Percentiles rank a stretch among this genome's conserved stretches.
Conservation (phyloP, 441 rosid genomes). For the Gossypium schwendimanii region DNA sequence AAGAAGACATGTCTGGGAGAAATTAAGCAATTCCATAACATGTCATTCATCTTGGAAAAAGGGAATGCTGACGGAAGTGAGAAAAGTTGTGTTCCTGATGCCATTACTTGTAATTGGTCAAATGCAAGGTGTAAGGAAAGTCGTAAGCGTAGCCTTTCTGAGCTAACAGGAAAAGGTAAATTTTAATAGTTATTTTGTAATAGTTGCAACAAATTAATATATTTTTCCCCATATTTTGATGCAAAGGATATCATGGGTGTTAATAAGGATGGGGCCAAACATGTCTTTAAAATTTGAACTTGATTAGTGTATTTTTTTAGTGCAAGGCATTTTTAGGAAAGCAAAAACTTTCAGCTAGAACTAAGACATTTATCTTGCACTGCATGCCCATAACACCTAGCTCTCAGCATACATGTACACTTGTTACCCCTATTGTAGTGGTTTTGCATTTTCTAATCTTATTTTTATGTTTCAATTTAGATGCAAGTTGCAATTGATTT, state of each 20-base stretch:
- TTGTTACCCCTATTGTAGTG: background rate
- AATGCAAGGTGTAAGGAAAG: conserved; percentile 32
- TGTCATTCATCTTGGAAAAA: conserved; percentile 18
- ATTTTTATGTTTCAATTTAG: conserved; percentile 1
- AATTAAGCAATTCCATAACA: conserved; percentile 18
- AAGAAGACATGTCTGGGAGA: conserved; percentile 5
- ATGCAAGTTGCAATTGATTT: background rate
- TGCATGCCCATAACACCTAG: background rate
- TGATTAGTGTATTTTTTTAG: background rate
- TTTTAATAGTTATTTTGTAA: background rate
- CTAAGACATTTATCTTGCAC: background rate
- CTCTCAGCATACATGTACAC: background rate
- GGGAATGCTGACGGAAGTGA: conserved; percentile 11
- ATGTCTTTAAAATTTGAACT: background rate
- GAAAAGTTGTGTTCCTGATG: background rate
- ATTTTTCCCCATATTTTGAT: background rate
- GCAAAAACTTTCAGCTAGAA: background rate
- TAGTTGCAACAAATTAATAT: background rate
- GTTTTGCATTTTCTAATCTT: conserved; percentile 4
- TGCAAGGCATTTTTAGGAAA: background rate
- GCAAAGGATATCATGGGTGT: background rate
- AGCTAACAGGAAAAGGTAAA: conserved; percentile 39
- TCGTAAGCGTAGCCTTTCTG: conserved; percentile 42
- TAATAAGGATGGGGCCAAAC: background rate
- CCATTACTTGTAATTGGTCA: conserved; percentile 10